These are phyloP conservation scores for Aspergillus persii DNA, from an alignment of 2,329 filamentous ascomycete species.

Conservation along the genomic window DNA sequence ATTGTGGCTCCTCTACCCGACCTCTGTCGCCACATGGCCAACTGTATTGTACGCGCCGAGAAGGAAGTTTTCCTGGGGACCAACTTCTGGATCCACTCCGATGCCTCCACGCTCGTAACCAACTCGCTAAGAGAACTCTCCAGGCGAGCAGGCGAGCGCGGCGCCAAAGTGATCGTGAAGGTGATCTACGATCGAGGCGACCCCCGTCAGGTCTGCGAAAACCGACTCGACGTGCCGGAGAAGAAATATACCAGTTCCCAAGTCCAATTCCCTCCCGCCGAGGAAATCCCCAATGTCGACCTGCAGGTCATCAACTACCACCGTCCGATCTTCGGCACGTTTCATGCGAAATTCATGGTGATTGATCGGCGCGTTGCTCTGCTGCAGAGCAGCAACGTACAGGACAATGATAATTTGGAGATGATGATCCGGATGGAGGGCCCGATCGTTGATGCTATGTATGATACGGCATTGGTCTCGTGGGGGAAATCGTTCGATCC, in stretches of 20 bases:
- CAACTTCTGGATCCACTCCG: constrained; percentile 71
- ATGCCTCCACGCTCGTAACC: constrained; percentile 65
- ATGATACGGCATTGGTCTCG: constrained; percentile 70
- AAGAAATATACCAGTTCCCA: constrained; percentile 58
- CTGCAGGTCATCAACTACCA: constrained; percentile 73
- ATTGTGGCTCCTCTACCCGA: constrained; percentile 69
- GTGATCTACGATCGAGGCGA: constrained; percentile 73
- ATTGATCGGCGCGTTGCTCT: constrained; percentile 70
- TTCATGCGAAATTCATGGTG: constrained; percentile 75
- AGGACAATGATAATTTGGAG: constrained; percentile 73
- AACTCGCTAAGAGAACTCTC: constrained; percentile 69
- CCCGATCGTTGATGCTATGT: constrained; percentile 71
- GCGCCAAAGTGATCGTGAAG: constrained; percentile 63
- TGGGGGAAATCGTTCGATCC: constrained; percentile 66
- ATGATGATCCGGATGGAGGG: constrained; percentile 78
- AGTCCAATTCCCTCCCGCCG: constrained; percentile 59
- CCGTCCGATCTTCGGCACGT: constrained; percentile 66
- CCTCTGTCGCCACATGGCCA: constrained; percentile 71
- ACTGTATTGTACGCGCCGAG: constrained; percentile 70
- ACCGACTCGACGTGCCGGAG: constrained; percentile 60
- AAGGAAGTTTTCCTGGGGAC: constrained; percentile 72
- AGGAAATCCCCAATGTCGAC: constrained; percentile 70
- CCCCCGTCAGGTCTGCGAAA: constrained; percentile 61
- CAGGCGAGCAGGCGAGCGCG: constrained; percentile 58
- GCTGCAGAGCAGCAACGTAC: constrained; percentile 75